Conservation (phyloP, 1,284 basidiomycete genomes). For the Moesziomyces globuligerus region DNA sequence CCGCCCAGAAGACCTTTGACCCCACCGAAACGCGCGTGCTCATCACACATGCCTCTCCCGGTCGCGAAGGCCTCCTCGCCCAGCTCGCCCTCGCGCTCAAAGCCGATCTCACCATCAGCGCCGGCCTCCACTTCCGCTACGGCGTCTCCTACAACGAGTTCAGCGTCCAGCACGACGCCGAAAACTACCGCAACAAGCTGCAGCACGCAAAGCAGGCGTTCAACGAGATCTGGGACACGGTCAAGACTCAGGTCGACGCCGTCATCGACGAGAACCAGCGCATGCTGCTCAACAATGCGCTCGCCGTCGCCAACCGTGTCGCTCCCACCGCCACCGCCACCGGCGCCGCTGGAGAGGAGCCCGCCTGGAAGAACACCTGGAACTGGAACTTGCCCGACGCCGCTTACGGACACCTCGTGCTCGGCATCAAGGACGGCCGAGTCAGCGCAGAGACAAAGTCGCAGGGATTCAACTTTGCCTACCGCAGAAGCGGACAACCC, state of each 20-base stretch:
- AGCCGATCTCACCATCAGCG: conserved; percentile 92
- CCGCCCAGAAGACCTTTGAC: conserved; percentile 88
- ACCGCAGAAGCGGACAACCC: conserved; percentile 73
- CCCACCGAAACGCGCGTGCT: conserved; percentile 91
- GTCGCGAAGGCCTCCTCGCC: conserved; percentile 89
- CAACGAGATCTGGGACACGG: conserved; percentile 90
- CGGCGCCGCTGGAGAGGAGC: conserved; percentile 79
- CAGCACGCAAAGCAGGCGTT: conserved; percentile 82
- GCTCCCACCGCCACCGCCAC: conserved; percentile 73
- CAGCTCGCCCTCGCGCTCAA: conserved; percentile 90
- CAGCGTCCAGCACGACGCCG: conserved; percentile 87
- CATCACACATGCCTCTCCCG: conserved; percentile 90
- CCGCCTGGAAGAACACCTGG: conserved; percentile 75
- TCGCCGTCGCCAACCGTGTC: conserved; percentile 83
- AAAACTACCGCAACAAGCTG: conserved; percentile 87
- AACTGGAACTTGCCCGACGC: conserved; percentile 97
- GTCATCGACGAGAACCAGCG: conserved; percentile 92
- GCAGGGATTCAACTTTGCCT: conserved; percentile 96
- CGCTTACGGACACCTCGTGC: conserved; percentile 84
- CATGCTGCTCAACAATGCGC: conserved; percentile 86
- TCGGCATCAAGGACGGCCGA: conserved; percentile 89
- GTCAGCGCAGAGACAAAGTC: conserved; percentile 90
- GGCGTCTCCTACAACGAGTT: conserved; percentile 97
- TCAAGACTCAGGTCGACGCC: conserved; percentile 88
- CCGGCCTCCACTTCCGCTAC: conserved; percentile 96